Percentiles rank a stretch among this genome's conserved stretches.
Evolutionary conservation across 257 asterid species (phyloP).

Genomic region (Plantago major): DNA sequence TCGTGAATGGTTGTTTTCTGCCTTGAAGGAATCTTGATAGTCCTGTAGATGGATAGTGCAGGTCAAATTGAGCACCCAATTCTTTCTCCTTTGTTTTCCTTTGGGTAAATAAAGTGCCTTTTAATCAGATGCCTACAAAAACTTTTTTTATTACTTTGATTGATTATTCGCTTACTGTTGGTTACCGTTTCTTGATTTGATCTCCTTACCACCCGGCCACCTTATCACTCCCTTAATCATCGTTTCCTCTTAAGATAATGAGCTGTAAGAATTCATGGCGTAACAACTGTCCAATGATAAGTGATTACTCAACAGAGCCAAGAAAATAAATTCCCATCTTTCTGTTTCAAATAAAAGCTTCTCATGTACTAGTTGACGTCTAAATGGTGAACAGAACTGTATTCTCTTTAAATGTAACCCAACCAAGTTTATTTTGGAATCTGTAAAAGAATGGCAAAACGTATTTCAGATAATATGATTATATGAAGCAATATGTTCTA

Average conservation of each 20-base stretch:
- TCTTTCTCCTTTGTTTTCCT: not conserved
- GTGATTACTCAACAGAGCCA: too few relatives aligned
- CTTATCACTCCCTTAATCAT: too few relatives aligned
- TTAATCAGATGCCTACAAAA: not conserved
- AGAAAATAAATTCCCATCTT: too few relatives aligned
- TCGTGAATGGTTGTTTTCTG: not conserved
- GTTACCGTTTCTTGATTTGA: too few relatives aligned
- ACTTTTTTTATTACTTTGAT: not conserved
- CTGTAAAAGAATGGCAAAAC: not conserved
- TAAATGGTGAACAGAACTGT: not conserved
- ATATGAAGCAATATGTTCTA: not conserved
- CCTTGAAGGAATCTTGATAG: not conserved
- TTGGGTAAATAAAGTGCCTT: not conserved
- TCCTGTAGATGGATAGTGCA: not conserved
- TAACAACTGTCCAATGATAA: too few relatives aligned
- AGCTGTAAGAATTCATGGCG: too few relatives aligned
- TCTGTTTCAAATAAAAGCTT: too few relatives aligned
- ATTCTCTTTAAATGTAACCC: not conserved
- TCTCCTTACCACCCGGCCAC: too few relatives aligned
- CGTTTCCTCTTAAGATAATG: too few relatives aligned
- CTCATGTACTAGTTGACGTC: not conserved
- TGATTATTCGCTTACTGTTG: not conserved
- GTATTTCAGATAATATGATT: not conserved
- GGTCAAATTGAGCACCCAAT: constrained; percentile 2
- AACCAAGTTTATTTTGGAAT: not conserved